Evolutionary conservation across 2,329 filamentous ascomycete species (phyloP), one percentile per base, ranked within the genome.

Genomic region (Alternaria dauci): DNA sequence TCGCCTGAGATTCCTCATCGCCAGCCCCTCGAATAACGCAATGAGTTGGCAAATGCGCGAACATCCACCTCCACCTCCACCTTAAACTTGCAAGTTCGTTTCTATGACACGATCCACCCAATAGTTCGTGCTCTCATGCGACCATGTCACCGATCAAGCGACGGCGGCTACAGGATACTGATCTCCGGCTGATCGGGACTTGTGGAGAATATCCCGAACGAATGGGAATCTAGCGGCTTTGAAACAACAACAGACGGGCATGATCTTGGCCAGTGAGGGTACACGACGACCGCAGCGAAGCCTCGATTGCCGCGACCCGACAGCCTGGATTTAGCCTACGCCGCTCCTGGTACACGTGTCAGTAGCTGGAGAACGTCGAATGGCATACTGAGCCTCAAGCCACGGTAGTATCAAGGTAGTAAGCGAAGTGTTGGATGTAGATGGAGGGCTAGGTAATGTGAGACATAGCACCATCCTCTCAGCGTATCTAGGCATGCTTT

Each of bases 331-430:
- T 52, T 53, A 32, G 48, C 47, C 46, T 60, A 51, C 52, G 62
- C 57, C 55, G 59, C 55, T 50, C 50, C 53, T 58, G 46, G 55
- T 57, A 67, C 55, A 69, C 64, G 66, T 71, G 65, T 63, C 66
- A 66, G 59, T 59, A 46, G 20, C 48, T 52, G 25, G 43, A 16
- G 28, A 57, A 47, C 39, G 32, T 46, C 56, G 56, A 66, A 68
- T 68, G 8, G 23, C 23, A 63, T 52, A 53, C 28, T 47, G 42
- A 44, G 42, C 26, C 23, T 48, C 30, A 65, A 62, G 66, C 52
- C 56, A 55, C 54, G 14, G 59, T 48, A 43, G 63, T 63, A 61
- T 60, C 60, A 66, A 54, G 48, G 46, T 55, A 46, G 4, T 52
- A 43, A 26, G 63, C 63, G 50, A 65, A 61, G 58, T 51, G 54